phyloP scores from a whole-genome alignment of 192 early-diverging fungal species.

The Gorgonomyces haynaldii region DNA sequence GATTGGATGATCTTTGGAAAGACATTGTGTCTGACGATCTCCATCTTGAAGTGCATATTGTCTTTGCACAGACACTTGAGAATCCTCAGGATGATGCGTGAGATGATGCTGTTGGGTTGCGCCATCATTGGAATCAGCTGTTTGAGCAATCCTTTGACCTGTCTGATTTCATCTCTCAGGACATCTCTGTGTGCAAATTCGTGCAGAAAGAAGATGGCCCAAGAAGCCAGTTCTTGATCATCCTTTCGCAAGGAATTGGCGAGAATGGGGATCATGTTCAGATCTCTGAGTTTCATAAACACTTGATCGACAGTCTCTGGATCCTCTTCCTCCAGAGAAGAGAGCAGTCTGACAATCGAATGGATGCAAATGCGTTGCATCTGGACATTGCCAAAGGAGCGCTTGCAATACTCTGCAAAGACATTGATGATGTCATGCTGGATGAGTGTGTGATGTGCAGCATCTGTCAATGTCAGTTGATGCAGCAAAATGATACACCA shows the following conservation, averaged over 20 bases:
- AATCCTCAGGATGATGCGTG: conserved; percentile 55
- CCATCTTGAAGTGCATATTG: conserved; percentile 31
- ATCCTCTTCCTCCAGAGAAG: conserved; percentile 34
- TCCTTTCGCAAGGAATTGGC: conserved; percentile 51
- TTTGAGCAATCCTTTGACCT: conserved; percentile 45
- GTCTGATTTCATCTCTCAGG: conserved; percentile 42
- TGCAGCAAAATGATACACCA: too few species aligned
- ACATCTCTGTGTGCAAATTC: conserved; percentile 64
- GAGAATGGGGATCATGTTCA: conserved; percentile 57
- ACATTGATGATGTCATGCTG: too few species aligned
- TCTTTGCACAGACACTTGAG: conserved; percentile 53
- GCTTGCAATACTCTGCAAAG: too few species aligned
- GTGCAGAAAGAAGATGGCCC: conserved; percentile 67
- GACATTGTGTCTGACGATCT: conserved; percentile 49
- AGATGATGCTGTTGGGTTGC: conserved; percentile 53
- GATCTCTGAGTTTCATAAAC: conserved; percentile 34
- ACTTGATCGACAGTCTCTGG: background rate
- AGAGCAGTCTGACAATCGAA: conserved; percentile 56
- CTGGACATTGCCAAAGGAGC: conserved; percentile 73
- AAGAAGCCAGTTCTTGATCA: conserved; percentile 65
- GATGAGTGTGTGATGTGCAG: too few species aligned
- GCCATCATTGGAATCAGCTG: conserved; percentile 45
- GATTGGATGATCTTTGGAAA: conserved; percentile 52
- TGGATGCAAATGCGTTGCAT: conserved; percentile 77
- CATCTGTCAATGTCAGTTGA: too few species aligned